These are phyloP conservation scores for Balakata baccata DNA, from an alignment of 345 rosid species.

Conservation along the genomic window DNA sequence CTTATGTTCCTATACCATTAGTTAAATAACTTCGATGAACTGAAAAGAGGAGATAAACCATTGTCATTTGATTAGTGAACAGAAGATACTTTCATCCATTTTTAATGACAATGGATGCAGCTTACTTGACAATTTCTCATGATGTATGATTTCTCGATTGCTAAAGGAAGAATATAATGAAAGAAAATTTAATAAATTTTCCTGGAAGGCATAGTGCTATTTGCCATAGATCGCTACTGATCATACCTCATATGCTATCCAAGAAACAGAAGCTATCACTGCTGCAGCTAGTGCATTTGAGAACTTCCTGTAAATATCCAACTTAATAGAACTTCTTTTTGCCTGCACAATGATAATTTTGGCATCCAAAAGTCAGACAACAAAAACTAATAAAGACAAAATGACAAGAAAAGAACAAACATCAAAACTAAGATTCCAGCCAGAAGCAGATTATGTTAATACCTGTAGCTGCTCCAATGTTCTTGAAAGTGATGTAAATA, in stretches of 20 bases:
- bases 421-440: background rate
- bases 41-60: background rate
- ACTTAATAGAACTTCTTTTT: constrained; percentile 76
- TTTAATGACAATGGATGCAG: background rate
- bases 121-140: background rate
- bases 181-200: constrained; percentile 1
- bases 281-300: constrained; percentile 79
- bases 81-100: background rate
- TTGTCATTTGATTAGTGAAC: background rate
- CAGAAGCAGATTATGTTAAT: constrained; percentile 3
- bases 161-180: constrained; percentile 2
- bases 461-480: constrained; percentile 93
- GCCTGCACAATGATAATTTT: constrained; percentile 39
- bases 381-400: background rate
- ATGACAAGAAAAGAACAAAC: background rate
- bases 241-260: constrained; percentile 88
- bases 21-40: background rate
- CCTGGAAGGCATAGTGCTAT: background rate
- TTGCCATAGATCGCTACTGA: background rate
- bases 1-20: background rate
- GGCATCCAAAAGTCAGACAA: background rate
- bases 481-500: constrained; percentile 77
- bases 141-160: background rate
- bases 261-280: constrained; percentile 80
- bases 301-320: constrained; percentile 92